Evolutionary conservation across 192 early-diverging fungal genomes (phyloP).

Genomic region (Geranomyces michiganensis): DNA sequence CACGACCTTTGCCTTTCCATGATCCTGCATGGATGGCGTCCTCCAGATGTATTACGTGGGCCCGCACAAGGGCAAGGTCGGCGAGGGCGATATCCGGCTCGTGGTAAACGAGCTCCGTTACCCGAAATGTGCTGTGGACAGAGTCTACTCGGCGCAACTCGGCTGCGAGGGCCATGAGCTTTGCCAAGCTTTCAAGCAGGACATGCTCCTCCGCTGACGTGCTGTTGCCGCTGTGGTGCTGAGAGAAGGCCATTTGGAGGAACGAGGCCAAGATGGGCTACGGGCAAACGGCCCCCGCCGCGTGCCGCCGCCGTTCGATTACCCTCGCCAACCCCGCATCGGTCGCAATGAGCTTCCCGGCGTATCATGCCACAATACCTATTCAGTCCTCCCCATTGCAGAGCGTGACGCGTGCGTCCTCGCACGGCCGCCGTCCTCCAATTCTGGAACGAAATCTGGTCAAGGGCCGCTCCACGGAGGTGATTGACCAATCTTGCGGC

Average conservation of each 20-base stretch:
- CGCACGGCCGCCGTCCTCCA: slow-evolving; percentile 26
- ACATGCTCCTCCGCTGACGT: neutral
- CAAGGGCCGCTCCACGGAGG: slow-evolving; percentile 73
- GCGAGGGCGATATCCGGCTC: slow-evolving; percentile 2
- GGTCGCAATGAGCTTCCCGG: neutral
- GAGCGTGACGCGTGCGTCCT: neutral
- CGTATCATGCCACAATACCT: neutral
- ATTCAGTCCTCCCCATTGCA: neutral
- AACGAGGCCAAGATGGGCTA: no score
- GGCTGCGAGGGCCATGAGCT: slow-evolving; percentile 16
- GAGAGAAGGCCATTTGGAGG: no score
- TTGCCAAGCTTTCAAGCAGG: slow-evolving; percentile 16
- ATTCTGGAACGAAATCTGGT: slow-evolving; percentile 79
- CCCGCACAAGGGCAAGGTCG: neutral
- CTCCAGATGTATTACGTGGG: neutral
- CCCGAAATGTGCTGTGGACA: slow-evolving; percentile 5
- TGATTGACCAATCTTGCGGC: no score
- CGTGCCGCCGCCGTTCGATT: no score
- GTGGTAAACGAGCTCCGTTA: slow-evolving; percentile 12
- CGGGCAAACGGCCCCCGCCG: no score
- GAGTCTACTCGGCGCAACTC: slow-evolving; percentile 18
- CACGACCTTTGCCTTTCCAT: neutral
- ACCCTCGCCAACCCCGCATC: no score
- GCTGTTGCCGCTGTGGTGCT: no score
- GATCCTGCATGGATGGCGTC: slow-evolving; percentile 8